phyloP scores from a whole-genome alignment of 305 asterid species.

The Petunia hybrid region DNA sequence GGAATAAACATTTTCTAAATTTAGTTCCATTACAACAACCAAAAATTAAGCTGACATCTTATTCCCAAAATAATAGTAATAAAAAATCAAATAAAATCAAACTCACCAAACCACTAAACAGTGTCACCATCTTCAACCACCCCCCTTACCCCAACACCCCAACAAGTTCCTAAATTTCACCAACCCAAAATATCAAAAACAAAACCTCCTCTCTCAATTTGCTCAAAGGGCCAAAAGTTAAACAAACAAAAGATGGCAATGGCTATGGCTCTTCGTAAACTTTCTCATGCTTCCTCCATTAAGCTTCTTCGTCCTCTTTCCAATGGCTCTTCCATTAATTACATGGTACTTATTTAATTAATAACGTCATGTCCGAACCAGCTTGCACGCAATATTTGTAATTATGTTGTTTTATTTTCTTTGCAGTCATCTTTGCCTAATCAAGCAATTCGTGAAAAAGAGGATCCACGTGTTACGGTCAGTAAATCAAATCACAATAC shows the following conservation, averaged over 20 bases:
- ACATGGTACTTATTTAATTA: constrained; percentile 43
- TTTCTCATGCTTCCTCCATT: constrained; percentile 42
- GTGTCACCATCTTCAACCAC: constrained; percentile 27
- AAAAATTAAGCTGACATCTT: background rate
- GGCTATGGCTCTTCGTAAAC: constrained; percentile 69
- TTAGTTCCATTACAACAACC: background rate
- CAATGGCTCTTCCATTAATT: constrained; percentile 41
- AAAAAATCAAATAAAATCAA: background rate
- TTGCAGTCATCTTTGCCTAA: constrained; percentile 61
- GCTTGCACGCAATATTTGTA: too few species aligned
- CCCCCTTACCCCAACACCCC: background rate
- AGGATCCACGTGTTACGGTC: constrained; percentile 60
- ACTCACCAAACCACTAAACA: constrained; percentile 11
- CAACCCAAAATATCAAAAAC: background rate
- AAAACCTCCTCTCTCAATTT: background rate
- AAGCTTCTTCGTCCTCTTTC: constrained; percentile 42
- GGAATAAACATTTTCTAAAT: background rate
- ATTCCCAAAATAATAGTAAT: background rate
- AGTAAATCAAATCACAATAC: constrained; percentile 14
- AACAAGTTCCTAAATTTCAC: background rate
- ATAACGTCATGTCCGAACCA: background rate
- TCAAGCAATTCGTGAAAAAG: constrained; percentile 53
- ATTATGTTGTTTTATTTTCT: background rate
- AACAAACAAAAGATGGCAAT: constrained; percentile 38
- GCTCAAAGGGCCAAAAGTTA: background rate